Evolutionary conservation across 2,329 filamentous ascomycete species (phyloP).

Genomic region (Atkinsonella hypoxylon): DNA sequence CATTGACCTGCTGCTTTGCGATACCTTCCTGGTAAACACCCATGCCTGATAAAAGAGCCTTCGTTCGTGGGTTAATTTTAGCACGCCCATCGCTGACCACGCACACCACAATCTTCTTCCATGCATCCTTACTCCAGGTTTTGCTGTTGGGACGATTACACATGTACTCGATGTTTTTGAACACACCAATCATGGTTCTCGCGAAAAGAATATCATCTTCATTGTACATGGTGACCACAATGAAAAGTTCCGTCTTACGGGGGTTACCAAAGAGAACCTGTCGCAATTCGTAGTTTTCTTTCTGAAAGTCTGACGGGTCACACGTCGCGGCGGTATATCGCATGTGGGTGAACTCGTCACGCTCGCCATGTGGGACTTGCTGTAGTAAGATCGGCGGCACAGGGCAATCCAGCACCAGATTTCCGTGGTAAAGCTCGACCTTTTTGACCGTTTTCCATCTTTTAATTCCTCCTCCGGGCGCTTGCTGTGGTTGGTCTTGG

Average conservation of each 20-base stretch:
- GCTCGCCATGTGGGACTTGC: conserved; percentile 80
- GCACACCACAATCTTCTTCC: conserved; percentile 99
- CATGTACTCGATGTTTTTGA: conserved; percentile 99
- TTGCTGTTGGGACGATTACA: conserved; percentile 86
- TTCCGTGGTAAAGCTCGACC: conserved; percentile 92
- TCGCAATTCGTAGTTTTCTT: conserved; percentile 80
- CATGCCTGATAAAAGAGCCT: conserved; percentile 80
- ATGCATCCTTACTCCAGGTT: conserved; percentile 96
- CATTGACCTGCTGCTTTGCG: conserved; percentile 94
- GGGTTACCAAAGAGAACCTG: conserved; percentile 89
- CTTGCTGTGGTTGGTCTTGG: conserved; percentile 15
- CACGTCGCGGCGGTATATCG: conserved; percentile 91
- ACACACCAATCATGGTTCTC: conserved; percentile 88
- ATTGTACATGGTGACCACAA: conserved; percentile 98
- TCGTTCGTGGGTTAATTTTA: conserved; percentile 89
- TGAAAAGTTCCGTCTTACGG: conserved; percentile 87
- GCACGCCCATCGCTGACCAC: conserved; percentile 93
- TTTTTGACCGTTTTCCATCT: conserved; percentile 98
- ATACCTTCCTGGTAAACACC: conserved; percentile 98
- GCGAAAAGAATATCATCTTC: conserved; percentile 95
- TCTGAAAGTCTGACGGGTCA: conserved; percentile 79
- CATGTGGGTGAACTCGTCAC: conserved; percentile 86
- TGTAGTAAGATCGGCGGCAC: conserved; percentile 80
- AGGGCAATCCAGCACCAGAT: conserved; percentile 92
- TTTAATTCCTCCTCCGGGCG: conserved; percentile 43